phyloP scores from a whole-genome alignment of 495 filamentous ascomycete genomes.

The Penicillium coprophilum region DNA sequence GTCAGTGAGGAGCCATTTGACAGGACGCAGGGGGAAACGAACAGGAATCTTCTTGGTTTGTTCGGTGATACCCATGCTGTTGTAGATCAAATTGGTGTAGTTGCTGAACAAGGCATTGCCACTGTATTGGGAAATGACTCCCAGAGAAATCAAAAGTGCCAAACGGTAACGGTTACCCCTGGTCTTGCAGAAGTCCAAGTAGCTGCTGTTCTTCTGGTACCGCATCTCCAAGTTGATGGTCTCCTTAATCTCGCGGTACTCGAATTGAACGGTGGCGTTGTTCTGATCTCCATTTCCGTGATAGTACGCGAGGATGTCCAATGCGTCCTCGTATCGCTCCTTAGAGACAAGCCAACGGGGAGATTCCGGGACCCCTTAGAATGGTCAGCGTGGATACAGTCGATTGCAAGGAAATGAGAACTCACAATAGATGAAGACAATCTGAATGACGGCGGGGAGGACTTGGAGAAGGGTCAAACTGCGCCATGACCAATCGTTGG shows the following conservation, averaged over 20 bases:
- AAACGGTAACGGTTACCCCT: constrained; percentile 66
- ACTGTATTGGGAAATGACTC: constrained; percentile 59
- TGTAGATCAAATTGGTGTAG: constrained; percentile 55
- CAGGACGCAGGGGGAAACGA: constrained; percentile 20
- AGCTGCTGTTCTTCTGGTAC: constrained; percentile 32
- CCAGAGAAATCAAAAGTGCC: constrained; percentile 54
- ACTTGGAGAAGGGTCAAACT: constrained; percentile 41
- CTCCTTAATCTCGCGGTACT: constrained; percentile 32
- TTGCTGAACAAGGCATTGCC: constrained; percentile 66
- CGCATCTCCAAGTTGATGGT: constrained; percentile 31
- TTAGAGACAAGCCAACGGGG: constrained; percentile 44
- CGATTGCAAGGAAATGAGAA: not conserved
- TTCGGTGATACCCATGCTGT: constrained; percentile 53
- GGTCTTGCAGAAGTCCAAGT: constrained; percentile 60
- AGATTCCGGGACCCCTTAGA: constrained; percentile 40
- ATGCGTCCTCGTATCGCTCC: constrained; percentile 38
- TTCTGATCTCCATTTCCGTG: constrained; percentile 29
- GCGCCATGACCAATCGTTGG: constrained; percentile 49
- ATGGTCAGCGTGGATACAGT: constrained; percentile 1
- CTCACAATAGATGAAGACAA: constrained; percentile 43
- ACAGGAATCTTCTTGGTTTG: constrained; percentile 44
- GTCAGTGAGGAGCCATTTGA: not conserved
- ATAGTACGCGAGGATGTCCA: constrained; percentile 32
- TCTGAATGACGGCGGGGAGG: constrained; percentile 30
- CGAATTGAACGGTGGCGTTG: constrained; percentile 24